Evolutionary conservation across 169 alveolate species (phyloP), one percentile per base, ranked within the genome.

Genomic region (Cyclospora cayetanensis): DNA sequence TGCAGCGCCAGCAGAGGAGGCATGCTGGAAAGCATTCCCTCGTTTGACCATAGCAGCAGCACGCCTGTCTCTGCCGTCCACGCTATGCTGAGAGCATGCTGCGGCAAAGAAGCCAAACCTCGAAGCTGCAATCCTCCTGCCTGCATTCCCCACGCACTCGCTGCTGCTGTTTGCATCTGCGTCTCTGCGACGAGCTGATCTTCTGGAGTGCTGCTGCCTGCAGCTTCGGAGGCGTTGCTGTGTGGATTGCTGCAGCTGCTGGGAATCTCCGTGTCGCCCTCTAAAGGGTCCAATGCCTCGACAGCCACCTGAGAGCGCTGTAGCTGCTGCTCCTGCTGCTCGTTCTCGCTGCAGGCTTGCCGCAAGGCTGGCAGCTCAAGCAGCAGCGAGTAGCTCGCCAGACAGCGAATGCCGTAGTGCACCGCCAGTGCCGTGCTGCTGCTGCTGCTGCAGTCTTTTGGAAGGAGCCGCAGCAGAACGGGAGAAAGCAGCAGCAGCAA

Each of bases 401-500:
- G 66, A 76, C 86, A 76, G 43, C 86, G 9, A 18, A 76, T 66
- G 20, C 34, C 86, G 31, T 76, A 76, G 68, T 66, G 86, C 46
- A 76, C 86, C 86, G 41, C 66, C 91, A 50, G 55, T 82, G 37
- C 52, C 22, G 29, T 55, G 90, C 79, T n/a, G 72, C 89, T 46
- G 80, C 90, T 50, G 83, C 76, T 46, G 90, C 90, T 31, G 76
- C 76, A 31, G 55, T 39, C 12, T 9, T 29, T 27, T 25, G 31
- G 27, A 34, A n/a, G 53, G 50, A 50, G 52, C 18, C 70, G 90
- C 79, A 87, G 92, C 79, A 87, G 65, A 43, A 87, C 55, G 3
- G 92, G 92, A 31, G 92, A 87, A 37, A 87, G 88, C 63, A 87
- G 87, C 77, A 87, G 79, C 80, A 34, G 77, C 60, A 72, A 35